Base-by-base conservation (phyloP, 2,329 filamentous ascomycete species). In the Fusarium protoensiforme region DNA sequence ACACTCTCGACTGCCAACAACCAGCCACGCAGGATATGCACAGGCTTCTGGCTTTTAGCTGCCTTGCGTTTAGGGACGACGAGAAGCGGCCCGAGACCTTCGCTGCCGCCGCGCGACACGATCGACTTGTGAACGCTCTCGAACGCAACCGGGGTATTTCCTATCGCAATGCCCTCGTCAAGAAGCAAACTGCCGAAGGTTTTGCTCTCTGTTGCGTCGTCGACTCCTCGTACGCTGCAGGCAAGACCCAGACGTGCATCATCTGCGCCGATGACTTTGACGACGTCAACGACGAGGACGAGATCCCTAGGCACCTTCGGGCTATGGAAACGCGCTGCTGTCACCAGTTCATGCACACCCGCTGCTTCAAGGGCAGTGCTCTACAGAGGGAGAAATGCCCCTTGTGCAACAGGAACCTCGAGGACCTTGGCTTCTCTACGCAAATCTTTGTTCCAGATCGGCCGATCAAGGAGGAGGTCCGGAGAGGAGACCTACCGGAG, bases 341-440 rank as follows among this genome's bases (percentile, higher is more conserved):
- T 35, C 8, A 13, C 5, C 53, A 74, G 18, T 39, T 62, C 9
- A 35, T 73, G 9, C 72, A 74, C 22, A 39, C 46, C 35, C 53
- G 70, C 36, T 74, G 70, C 36, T 64, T 69, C 57, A 74, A 69
- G 18, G 68, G 65, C 11, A 14, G 48, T 16, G 39, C 48, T 20
- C 13, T 22, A 6, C n/a, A 16, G 13, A 7, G n/a, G 20, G 18
- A n/a, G 3, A 27, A 29, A 6, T 74, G 72, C 27, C 57, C 72
- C 4, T 69, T 48, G 35, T 74, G 70, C 54, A 66, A 64, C 18
- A 9, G 2, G 3, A 5, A 13, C 16, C 31, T 65, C 11, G 18
- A 14, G 6, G n/a, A 14, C 0, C 11, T 24, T 29, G 51, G 57
- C n/a, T 36, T 61, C 29, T 22, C 20, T 33, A 29, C 6, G 7